Evolutionary conservation across 2,329 filamentous ascomycete species (phyloP).

Genomic region (Colletotrichum salicis): DNA sequence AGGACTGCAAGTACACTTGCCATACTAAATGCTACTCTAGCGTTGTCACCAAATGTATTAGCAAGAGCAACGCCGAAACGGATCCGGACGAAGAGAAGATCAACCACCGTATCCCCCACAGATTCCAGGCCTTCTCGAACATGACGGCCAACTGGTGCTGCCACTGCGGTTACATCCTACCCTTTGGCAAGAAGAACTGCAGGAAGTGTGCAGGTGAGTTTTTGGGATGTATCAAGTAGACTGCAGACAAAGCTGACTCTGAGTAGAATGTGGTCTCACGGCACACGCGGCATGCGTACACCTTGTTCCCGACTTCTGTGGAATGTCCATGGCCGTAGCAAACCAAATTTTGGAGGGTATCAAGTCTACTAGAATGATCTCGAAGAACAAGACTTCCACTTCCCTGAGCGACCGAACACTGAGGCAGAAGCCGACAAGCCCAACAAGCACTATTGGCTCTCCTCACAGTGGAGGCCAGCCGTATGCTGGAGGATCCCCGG

Average conservation of each 20-base stretch:
- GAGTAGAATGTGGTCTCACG: slow-evolving; percentile 85
- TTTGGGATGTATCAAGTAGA: slow-evolving; percentile 32
- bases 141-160: slow-evolving; percentile 99
- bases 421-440: slow-evolving; percentile 61
- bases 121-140: slow-evolving; percentile 96
- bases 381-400: slow-evolving; percentile 63
- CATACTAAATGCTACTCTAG: slow-evolving; percentile 97
- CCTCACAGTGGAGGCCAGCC: slow-evolving; percentile 37
- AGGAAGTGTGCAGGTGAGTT: slow-evolving; percentile 86
- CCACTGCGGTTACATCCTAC: slow-evolving; percentile 95
- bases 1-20: slow-evolving; percentile 99
- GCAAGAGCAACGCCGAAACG: slow-evolving; percentile 97
- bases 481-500: slow-evolving; percentile 47
- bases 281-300: slow-evolving; percentile 93
- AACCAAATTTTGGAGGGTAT: slow-evolving; percentile 93
- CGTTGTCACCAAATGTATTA: slow-evolving; percentile 99
- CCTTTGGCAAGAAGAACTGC: slow-evolving; percentile 94
- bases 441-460: slow-evolving; percentile 50
- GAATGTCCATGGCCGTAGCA: slow-evolving; percentile 98
- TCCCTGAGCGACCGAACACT: slow-evolving; percentile 75
- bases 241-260: slow-evolving; percentile 41
- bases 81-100: slow-evolving; percentile 99
- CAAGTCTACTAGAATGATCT: slow-evolving; percentile 78
- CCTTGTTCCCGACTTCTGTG: slow-evolving; percentile 97
- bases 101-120: slow-evolving; percentile 98